Evolutionary conservation across 805 yeast species (phyloP), one percentile per base, ranked within the genome.

Genomic region (Yamadazyma nakazawae): DNA sequence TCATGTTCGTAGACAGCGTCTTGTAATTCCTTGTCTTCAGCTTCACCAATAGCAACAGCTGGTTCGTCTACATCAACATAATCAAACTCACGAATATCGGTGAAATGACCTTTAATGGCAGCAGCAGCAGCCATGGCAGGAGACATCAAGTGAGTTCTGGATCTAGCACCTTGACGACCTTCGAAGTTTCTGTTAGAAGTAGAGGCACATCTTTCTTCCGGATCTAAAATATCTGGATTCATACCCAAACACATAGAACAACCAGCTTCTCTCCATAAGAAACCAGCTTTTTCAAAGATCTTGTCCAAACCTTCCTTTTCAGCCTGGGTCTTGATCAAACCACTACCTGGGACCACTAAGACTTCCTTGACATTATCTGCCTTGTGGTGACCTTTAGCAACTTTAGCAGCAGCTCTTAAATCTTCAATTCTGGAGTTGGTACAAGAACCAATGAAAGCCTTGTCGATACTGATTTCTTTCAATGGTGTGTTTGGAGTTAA

Each of bases 41-140:
- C 63, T 32, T 75, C 78, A 50, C 69, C 72, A 40, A 82, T 62
- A 39, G 65, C 63, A 54, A 88, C 70, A 50, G 80, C 73, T 51
- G 95, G 83, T 58, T 81, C 84, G 54, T 77, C 80, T 53, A 76
- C 60, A 37, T 71, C 78, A 52, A 76, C 72, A 68, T 80, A 85
- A 50, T 81, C 72, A 66, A 79, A 88, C 46, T 88, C 85, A 71
- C 99, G 84, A 58, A 91, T 91, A 64, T 94, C 99, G 39, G 87
- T 79, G 60, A 94, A 84, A 61, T 84, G 89, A 56, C 99, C 99
- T 47, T 78, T 79, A 56, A 94, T 84, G 59, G 91, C 97, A 16
- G 99, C 98, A 17, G 98, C 97, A 28, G 99, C 99, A 40, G 99
- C 99, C 99, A 94, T 94, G 18, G 96, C 96, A 34, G 99, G 99